Conservation (phyloP, 2,329 filamentous ascomycete species). For the Claviceps arundinis region DNA sequence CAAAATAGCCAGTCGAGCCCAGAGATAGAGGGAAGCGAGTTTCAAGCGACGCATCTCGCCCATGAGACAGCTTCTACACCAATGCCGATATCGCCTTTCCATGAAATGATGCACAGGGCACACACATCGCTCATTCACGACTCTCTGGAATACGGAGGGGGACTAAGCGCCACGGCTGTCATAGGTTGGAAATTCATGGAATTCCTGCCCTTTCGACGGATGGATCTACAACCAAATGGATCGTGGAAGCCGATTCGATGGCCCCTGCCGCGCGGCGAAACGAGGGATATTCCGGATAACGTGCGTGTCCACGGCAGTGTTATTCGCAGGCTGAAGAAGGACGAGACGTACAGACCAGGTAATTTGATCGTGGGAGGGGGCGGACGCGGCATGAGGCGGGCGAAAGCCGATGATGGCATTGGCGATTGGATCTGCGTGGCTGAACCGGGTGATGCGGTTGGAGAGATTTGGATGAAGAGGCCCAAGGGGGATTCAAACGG, state of each 20-base stretch:
- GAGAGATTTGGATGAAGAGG: conserved; percentile 47
- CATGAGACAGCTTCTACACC: conserved; percentile 4
- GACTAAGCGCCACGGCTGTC: conserved; percentile 41
- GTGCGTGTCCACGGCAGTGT: conserved; percentile 63
- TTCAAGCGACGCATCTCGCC: neutral
- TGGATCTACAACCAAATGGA: conserved; percentile 62
- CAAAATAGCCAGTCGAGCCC: conserved; percentile 10
- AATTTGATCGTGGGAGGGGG: conserved; percentile 72
- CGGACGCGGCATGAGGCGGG: conserved; percentile 51
- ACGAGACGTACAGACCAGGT: conserved; percentile 56
- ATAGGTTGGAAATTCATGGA: conserved; percentile 68
- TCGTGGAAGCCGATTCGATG: conserved; percentile 70
- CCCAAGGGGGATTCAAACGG: conserved; percentile 2
- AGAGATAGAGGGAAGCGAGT: conserved; percentile 11
- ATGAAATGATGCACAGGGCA: conserved; percentile 43
- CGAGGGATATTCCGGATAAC: conserved; percentile 58
- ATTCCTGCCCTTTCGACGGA: conserved; percentile 65
- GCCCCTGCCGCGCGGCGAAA: conserved; percentile 66
- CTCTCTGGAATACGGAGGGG: conserved; percentile 51
- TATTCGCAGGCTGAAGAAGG: conserved; percentile 53
- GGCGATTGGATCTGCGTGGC: conserved; percentile 58
- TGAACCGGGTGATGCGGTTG: conserved; percentile 53
- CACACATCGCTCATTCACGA: conserved; percentile 51
- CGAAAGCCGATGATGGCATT: conserved; percentile 49
- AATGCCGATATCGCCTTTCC: conserved; percentile 28